Evolutionary conservation across 768 basidiomycete species (phyloP), one percentile per base, ranked within the genome.

Genomic region (Phylloporus sp.): DNA sequence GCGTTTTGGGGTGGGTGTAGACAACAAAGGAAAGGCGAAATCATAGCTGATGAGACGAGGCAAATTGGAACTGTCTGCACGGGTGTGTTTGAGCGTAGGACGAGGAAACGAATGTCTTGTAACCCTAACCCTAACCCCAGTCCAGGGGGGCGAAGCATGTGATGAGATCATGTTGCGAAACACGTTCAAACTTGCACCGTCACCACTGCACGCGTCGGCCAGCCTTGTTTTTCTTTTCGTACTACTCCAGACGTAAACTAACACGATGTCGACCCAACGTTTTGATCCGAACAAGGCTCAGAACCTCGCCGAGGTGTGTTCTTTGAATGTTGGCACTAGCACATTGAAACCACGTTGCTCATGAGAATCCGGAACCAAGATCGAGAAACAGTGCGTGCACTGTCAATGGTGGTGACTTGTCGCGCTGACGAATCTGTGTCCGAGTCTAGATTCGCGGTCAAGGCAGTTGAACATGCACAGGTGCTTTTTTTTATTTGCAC

Each of bases 391-490:
- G 86, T 92, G 62, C 67, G 86, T 75, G 31, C 33, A 38, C 18
- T 35, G 29, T 31, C 36, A 26, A 44, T 38, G 32, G 37, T 31
- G n/a, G 21, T 32, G 22, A 22, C 23, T 8, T 15, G 27, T 47
- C 29, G 50, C 34, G 43, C 53, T 61, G 42, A 54, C 28, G 24
- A 24, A 43, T 49, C 42, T 45, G 39, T 15, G 9, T 35, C 34
- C 46, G 53, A 38, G 48, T 47, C 42, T 32, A 60, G 58, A 61
- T 66, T 66, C 40, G 65, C 65, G 21, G 95, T 99, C 46, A 90
- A 86, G 66, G 90, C 92, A 11, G 93, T 98, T 42, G 94, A 99
- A 64, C 92, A 98, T 55, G 90, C 94, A 36, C 90, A 95, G 76
- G 92, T 90, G 42, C n/a, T n/a, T n/a, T n/a, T n/a, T n/a, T n/a